Evolutionary conservation across 1,139 yeast genomes (phyloP).

Genomic region (Saccharomyces uvarum): DNA sequence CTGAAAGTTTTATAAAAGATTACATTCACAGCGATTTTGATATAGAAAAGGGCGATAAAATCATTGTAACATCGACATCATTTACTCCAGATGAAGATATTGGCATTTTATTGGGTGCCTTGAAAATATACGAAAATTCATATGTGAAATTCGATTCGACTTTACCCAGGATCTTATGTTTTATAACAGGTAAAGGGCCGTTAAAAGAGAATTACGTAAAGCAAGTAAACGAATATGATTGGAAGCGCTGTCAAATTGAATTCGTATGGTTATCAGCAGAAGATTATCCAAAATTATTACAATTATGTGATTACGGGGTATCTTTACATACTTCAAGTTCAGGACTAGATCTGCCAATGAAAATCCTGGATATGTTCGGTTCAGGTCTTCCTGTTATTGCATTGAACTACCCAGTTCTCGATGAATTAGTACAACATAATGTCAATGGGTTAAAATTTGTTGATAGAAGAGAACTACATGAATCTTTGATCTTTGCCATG

Average conservation of each 20-base stretch:
- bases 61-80: constrained; percentile 80
- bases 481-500: constrained; percentile 42
- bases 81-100: constrained; percentile 96
- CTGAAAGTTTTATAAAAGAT: constrained; percentile 34
- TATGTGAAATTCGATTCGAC: constrained; percentile 18
- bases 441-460: constrained; percentile 41
- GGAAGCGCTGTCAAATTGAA: constrained; percentile 45
- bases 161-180: constrained; percentile 49
- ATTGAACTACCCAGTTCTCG: constrained; percentile 62
- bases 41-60: constrained; percentile 40
- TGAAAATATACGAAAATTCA: constrained; percentile 49
- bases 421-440: constrained; percentile 48
- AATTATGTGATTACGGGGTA: constrained; percentile 77
- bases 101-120: constrained; percentile 57
- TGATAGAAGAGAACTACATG: constrained; percentile 43
- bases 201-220: constrained; percentile 44
- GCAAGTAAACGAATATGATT: constrained; percentile 39
- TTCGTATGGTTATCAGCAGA: constrained; percentile 73
- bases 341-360: constrained; percentile 95
- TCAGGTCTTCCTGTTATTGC: constrained; percentile 91
- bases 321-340: constrained; percentile 88
- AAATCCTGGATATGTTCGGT: constrained; percentile 91
- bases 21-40: constrained; percentile 33
- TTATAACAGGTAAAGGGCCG: constrained; percentile 96
- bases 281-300: constrained; percentile 71